Conservation (phyloP, 805 yeast species). For the Saccharomycopsis capsularis region DNA sequence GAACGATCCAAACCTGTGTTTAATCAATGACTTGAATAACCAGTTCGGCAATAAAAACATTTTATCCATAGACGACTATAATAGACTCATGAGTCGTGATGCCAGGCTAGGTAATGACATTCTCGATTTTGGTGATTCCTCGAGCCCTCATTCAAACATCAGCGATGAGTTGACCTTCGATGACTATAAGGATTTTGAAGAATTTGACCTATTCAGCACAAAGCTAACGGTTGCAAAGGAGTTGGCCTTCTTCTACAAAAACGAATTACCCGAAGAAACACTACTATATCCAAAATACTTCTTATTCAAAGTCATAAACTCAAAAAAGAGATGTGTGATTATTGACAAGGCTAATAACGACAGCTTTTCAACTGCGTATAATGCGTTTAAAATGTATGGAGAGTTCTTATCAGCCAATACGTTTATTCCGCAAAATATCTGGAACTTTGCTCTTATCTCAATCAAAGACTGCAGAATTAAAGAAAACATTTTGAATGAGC, state of each 20-base stretch:
- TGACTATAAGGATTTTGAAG: neutral
- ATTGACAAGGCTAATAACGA: neutral
- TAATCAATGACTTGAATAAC: conserved; percentile 1
- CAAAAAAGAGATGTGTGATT: neutral
- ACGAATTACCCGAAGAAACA: conserved; percentile 9
- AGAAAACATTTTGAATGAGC: conserved; percentile 18
- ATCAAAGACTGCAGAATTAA: conserved; percentile 16
- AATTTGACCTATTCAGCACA: too few species aligned
- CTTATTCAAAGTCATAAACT: conserved; percentile 15
- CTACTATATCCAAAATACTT: conserved; percentile 15
- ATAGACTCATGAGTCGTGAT: neutral
- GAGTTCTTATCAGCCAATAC: conserved; percentile 12
- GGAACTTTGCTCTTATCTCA: conserved; percentile 5
- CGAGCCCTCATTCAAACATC: too few species aligned
- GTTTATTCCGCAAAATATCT: conserved; percentile 14
- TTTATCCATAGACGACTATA: neutral
- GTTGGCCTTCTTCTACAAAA: conserved; percentile 1
- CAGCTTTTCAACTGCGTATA: neutral
- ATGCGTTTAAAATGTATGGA: conserved; percentile 8
- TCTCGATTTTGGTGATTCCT: too few species aligned
- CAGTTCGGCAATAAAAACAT: neutral
- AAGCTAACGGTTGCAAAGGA: neutral
- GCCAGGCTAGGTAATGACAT: neutral
- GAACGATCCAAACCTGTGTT: neutral
- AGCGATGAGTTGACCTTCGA: too few species aligned